These are phyloP conservation scores for Austroboletus niveus DNA, from an alignment of 1,284 basidiomycete genomes.

Conservation along the genomic window DNA sequence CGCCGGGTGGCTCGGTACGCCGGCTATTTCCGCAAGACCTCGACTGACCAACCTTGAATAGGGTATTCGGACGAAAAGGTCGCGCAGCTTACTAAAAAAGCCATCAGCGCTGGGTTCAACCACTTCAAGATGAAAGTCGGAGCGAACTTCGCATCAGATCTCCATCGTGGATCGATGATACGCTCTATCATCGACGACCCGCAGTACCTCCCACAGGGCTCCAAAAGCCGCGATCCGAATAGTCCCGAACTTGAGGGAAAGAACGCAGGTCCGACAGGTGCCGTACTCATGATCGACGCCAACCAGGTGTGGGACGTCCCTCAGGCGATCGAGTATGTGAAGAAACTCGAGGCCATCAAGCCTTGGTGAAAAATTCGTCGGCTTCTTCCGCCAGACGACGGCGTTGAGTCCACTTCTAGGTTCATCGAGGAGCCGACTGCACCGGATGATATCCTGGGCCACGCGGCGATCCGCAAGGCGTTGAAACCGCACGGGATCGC, in stretches of 20 bases:
- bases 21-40: neutral
- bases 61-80: slow-evolving; percentile 90
- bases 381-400: too few species aligned
- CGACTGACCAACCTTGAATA: slow-evolving; percentile 7
- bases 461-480: slow-evolving; percentile 77
- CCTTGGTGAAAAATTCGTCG: slow-evolving; percentile 63
- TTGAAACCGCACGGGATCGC: slow-evolving; percentile 85
- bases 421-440: slow-evolving; percentile 97
- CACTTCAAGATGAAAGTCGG: slow-evolving; percentile 99
- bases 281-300: slow-evolving; percentile 95
- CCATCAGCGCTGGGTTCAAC: slow-evolving; percentile 85
- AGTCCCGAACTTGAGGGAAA: slow-evolving; percentile 72
- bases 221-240: slow-evolving; percentile 59
- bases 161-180: slow-evolving; percentile 85
- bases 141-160: slow-evolving; percentile 76
- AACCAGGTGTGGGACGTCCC: slow-evolving; percentile 98
- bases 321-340: slow-evolving; percentile 90
- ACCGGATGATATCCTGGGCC: slow-evolving; percentile 86
- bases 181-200: slow-evolving; percentile 94
- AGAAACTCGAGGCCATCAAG: slow-evolving; percentile 74
- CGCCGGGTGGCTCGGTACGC: slow-evolving; percentile 82
- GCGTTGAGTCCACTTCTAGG: slow-evolving; percentile 38
- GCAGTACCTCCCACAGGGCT: slow-evolving; percentile 58
- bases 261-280: slow-evolving; percentile 92
- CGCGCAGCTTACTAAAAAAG: slow-evolving; percentile 80